Conservation (phyloP, 257 asterid genomes). For the Primulina tabacum region DNA sequence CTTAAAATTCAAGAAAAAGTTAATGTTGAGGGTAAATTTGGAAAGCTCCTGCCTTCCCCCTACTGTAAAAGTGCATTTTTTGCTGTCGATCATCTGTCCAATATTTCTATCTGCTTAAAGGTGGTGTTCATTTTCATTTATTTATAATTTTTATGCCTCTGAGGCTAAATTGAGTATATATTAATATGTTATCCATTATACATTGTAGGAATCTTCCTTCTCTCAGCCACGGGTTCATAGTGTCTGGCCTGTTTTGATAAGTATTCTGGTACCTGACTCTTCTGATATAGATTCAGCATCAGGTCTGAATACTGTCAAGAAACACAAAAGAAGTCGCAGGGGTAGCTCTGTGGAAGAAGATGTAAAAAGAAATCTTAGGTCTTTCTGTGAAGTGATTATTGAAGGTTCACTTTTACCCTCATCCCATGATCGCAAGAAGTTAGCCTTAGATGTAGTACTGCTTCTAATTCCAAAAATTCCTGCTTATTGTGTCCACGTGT, state of each 20-base stretch:
- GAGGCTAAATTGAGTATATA: conserved; percentile 17
- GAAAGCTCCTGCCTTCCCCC: conserved; percentile 77
- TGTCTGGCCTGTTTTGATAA: conserved; percentile 75
- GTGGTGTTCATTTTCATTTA: conserved; percentile 35
- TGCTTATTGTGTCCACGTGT: conserved; percentile 46
- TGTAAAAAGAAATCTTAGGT: conserved; percentile 51
- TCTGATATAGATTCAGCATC: conserved; percentile 53
- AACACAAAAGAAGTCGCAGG: conserved; percentile 72
- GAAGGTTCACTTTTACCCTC: conserved; percentile 84
- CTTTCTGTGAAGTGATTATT: conserved; percentile 67
- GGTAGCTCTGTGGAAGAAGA: conserved; percentile 67
- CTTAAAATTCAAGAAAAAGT: conserved; percentile 62
- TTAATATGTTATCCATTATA: conserved; percentile 25
- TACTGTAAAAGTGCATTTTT: conserved; percentile 59
- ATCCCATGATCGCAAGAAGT: conserved; percentile 90
- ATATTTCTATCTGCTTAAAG: conserved; percentile 74
- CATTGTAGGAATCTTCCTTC: conserved; percentile 82
- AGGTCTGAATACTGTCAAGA: conserved; percentile 48
- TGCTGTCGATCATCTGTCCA: conserved; percentile 55
- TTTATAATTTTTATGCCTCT: conserved; percentile 5
- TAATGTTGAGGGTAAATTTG: conserved; percentile 46
- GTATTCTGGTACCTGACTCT: conserved; percentile 62
- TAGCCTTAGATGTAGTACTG: conserved; percentile 71
- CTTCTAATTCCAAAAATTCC: conserved; percentile 79
- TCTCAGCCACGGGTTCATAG: conserved; percentile 91